phyloP scores from a whole-genome alignment of 306 rosid species.

The Cicer chorassanicum region DNA sequence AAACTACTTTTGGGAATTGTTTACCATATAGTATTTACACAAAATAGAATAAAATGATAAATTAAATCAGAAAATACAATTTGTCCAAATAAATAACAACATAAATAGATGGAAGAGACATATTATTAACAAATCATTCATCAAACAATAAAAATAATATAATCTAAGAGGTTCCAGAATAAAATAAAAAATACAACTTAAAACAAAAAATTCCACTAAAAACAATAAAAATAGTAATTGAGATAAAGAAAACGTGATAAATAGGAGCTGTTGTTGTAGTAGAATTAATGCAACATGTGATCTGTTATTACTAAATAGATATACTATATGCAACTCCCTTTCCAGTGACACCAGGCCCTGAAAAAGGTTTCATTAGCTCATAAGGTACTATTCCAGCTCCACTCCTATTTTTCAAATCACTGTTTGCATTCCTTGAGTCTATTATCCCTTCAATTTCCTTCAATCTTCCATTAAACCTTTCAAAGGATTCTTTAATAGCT shows the following conservation, averaged over 20 bases:
- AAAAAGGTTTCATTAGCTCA: constrained; percentile 58
- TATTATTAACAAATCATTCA: neutral
- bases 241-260: neutral
- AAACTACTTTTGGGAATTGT: too few species aligned
- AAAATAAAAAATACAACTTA: neutral
- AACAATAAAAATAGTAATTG: neutral
- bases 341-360: constrained; percentile 58
- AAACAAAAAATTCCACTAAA: neutral
- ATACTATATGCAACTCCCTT: constrained; percentile 57
- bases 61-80: neutral
- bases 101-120: neutral
- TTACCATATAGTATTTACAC: too few species aligned
- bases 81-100: neutral
- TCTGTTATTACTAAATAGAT: constrained; percentile 36
- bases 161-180: neutral
- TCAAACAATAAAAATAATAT: neutral
- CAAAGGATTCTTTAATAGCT: constrained; percentile 44
- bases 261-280: neutral
- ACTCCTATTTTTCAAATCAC: constrained; percentile 45
- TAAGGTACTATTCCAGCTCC: constrained; percentile 60
- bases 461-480: constrained; percentile 44
- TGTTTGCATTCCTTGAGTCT: constrained; percentile 52
- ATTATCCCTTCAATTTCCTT: constrained; percentile 52
- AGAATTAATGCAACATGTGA: neutral
- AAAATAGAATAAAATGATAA: too few species aligned